A percentile compares a stretch with the other conserved stretches of the same genome.
Conservation (phyloP, 1,139 yeast genomes). For the Zygosaccharomyces sapae region DNA sequence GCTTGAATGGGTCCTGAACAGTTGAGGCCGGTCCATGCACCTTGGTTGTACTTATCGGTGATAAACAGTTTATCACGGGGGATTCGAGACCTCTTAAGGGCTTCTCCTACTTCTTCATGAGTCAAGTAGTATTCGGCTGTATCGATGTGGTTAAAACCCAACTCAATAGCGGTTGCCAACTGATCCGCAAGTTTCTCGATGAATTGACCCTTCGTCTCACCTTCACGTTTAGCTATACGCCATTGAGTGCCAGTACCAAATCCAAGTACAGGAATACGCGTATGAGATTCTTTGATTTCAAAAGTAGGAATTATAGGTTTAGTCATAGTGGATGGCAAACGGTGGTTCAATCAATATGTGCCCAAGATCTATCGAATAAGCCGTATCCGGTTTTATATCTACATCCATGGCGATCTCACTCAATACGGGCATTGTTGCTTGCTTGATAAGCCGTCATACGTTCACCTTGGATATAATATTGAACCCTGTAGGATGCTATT, state of each 20-base stretch:
- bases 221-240: constrained; percentile 46
- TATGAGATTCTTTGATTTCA: constrained; percentile 27
- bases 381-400: background rate
- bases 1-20: constrained; percentile 41
- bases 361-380: too few species aligned
- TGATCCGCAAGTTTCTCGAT: constrained; percentile 42
- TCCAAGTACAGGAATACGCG: constrained; percentile 39
- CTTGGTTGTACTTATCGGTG: constrained; percentile 50
- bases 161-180: constrained; percentile 41
- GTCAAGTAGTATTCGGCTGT: constrained; percentile 61
- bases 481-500: constrained; percentile 26
- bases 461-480: constrained; percentile 7
- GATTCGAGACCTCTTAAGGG: constrained; percentile 37
- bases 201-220: constrained; percentile 31
- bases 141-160: constrained; percentile 51
- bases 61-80: constrained; percentile 50
- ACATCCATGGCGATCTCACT: background rate
- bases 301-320: constrained; percentile 8
- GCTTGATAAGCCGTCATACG: background rate
- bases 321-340: background rate
- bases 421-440: constrained; percentile 3
- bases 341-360: background rate
- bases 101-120: constrained; percentile 52
- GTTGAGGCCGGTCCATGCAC: constrained; percentile 26
- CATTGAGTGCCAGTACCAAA: constrained; percentile 63